Base-by-base conservation (phyloP, 805 yeast genomes). In the Yueomyces sp. region DNA sequence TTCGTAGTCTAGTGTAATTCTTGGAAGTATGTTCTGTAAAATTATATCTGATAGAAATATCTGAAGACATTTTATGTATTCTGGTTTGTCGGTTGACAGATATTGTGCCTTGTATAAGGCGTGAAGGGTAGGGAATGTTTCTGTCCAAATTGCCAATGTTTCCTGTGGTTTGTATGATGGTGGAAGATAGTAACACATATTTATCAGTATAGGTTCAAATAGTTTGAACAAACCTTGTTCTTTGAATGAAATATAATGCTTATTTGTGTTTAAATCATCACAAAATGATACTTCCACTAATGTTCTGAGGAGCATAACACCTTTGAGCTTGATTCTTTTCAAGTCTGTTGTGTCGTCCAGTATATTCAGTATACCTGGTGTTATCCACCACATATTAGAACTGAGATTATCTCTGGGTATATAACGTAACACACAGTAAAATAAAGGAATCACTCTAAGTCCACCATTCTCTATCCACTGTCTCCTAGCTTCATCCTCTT, bases 341-440 rank as follows among this genome's bases (percentile, higher is more conserved):
- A 56, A 32, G 43, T 59, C 59, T 6, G 52, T 50, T 1, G 61
- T 53, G 43, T 59, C 58, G 41, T 60, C 64, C 39, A 61, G 32
- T 5, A 60, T 38, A 43, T 59, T 59, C 28, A 60, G 43, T 9
- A 61, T 55, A 2, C 62, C 63, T 3, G 65, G 64, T 5, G 54
- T 52, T 9, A 61, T 54, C 65, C 65, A 61, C 51, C 60, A 49
- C 26, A 61, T 37, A 45, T 60, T 54, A 2, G 53, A 39, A 4
- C 62, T 54, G 1, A 61, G 41, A n/a, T 53, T 47, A 28, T 42
- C 42, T 28, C 47, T 45, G 19, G 42, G 40, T 29, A 59, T 29
- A 45, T 51, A 42, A 7, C 39, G 26, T 7, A 60, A 43, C 5
- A 57, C 47, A 1, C 47, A 42, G 44, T 51, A 49, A 34, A 60